Percentiles rank a stretch among this genome's conserved stretches.
Evolutionary conservation across 2,329 filamentous ascomycete species (phyloP).

Genomic region (Amesomyces nigricolor): DNA sequence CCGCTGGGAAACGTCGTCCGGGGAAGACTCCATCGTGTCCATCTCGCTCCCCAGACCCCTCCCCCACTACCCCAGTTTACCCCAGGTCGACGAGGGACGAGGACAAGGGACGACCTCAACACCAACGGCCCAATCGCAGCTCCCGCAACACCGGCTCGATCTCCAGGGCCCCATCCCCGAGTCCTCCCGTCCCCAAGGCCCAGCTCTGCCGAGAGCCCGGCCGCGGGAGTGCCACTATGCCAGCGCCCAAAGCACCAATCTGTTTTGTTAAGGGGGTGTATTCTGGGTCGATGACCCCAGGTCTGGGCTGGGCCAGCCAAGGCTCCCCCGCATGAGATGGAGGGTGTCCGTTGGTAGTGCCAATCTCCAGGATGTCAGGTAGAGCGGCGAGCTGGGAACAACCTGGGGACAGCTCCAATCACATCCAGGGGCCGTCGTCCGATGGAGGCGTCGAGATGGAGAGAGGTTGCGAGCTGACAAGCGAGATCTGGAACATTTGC

Average conservation of each 20-base stretch:
- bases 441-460: neutral
- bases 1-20: neutral
- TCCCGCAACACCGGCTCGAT: neutral
- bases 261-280: neutral
- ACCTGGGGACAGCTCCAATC: neutral
- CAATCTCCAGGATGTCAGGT: neutral
- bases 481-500: conserved; percentile 3
- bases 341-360: neutral
- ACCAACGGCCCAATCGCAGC: neutral
- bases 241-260: conserved; percentile 1
- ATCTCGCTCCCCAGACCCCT: conserved; percentile 1
- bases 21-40: neutral
- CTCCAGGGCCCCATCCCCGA: neutral
- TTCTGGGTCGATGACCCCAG: neutral
- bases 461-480: neutral
- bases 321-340: conserved; percentile 8
- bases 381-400: neutral
- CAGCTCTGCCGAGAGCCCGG: neutral
- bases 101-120: neutral
- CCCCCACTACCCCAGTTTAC: conserved; percentile 9
- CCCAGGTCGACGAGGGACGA: neutral
- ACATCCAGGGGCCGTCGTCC: neutral
- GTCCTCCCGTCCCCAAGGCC: neutral
- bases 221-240: neutral
- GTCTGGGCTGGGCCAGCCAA: neutral